A percentile compares a stretch with the other conserved stretches of the same genome.
These are phyloP conservation scores for Porcisia deanei DNA, from an alignment of 208 protist species.

Conservation along the genomic window DNA sequence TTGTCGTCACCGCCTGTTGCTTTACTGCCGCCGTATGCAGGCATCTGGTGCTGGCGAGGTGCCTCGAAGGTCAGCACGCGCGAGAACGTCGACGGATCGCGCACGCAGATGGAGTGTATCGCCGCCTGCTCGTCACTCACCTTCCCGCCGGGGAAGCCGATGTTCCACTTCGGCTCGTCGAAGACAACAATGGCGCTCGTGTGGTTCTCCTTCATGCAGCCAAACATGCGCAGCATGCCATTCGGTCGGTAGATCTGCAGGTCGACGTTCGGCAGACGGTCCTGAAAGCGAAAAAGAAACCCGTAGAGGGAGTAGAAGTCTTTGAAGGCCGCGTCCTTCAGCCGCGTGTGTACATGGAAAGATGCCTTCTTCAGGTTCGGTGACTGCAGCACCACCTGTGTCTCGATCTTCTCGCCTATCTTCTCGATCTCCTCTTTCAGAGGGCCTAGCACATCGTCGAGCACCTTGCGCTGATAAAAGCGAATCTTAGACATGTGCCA, in stretches of 20 bases:
- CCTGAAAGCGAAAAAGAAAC: constrained; percentile 70
- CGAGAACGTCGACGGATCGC: constrained; percentile 65
- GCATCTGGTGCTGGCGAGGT: constrained; percentile 29
- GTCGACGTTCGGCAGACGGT: constrained; percentile 75
- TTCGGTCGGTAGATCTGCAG: constrained; percentile 84
- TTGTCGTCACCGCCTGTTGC: constrained; percentile 2
- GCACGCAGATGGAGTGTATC: constrained; percentile 76
- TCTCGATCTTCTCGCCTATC: constrained; percentile 75
- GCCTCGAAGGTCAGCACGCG: constrained; percentile 66
- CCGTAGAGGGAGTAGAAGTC: constrained; percentile 84
- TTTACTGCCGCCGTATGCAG: constrained; percentile 6
- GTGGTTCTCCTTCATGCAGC: constrained; percentile 91
- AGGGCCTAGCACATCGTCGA: constrained; percentile 63
- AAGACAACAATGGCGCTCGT: constrained; percentile 85
- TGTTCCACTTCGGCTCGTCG: constrained; percentile 70
- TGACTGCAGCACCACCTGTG: constrained; percentile 86
- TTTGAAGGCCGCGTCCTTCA: constrained; percentile 84
- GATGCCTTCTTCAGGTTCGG: constrained; percentile 91
- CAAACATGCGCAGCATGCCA: constrained; percentile 89
- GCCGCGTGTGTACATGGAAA: constrained; percentile 86
- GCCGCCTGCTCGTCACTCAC: constrained; percentile 73
- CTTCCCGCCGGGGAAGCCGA: constrained; percentile 67
- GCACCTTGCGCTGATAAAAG: constrained; percentile 72
- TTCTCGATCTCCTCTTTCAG: constrained; percentile 70
- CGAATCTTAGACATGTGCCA: constrained; percentile 78